Base-by-base conservation (phyloP, 805 yeast species). In the Maudiozyma turicensis region DNA sequence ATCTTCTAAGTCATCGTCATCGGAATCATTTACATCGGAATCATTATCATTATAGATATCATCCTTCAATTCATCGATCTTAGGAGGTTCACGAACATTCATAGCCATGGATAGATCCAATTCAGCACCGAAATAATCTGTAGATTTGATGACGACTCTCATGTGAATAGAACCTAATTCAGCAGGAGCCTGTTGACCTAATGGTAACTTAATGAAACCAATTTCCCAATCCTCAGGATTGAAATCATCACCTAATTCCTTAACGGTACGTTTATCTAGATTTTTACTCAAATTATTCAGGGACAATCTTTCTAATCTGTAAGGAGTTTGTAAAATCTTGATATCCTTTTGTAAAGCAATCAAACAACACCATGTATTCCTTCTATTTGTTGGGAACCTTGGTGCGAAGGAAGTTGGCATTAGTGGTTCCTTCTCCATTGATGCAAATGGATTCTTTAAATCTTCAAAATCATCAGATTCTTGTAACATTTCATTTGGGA, bases 71-170 rank as follows among this genome's bases (percentile, higher is more conserved):
- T 77, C 80, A 43, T 71, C 76, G n/a, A 65, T 70, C 8, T 63
- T 48, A 45, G 82, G 76, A 34, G 82, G 77, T 26, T 78, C 73
- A 56, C 77, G 73, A 35, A 90, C 95, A n/a, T 76, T 72, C 82
- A 90, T 76, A 28, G 70, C 69, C 44, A 87, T 67, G 8, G 90
- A 84, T 52, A 82, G 75, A 54, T 83, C 87, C 28, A 87, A 64
- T 63, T 91, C 97, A 15, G 78, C 68, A 6, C 96, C 95, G 64
- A 86, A 87, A 65, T 87, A 90, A 43, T 85, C 81, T 47, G 85
- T 76, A 48, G 85, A 82, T 60, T 81, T 80, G 60, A 91, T 65
- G 28, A 81, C 68, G 14, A 90, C 71, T 68, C 89, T 77, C 72
- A 86, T 86, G 54, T 78, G 81, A 60, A 69, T 78, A 40, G 69